These are phyloP conservation scores for Pestalotiopsis sp. DNA, from an alignment of 2,329 filamentous ascomycete genomes.

Conservation along the genomic window DNA sequence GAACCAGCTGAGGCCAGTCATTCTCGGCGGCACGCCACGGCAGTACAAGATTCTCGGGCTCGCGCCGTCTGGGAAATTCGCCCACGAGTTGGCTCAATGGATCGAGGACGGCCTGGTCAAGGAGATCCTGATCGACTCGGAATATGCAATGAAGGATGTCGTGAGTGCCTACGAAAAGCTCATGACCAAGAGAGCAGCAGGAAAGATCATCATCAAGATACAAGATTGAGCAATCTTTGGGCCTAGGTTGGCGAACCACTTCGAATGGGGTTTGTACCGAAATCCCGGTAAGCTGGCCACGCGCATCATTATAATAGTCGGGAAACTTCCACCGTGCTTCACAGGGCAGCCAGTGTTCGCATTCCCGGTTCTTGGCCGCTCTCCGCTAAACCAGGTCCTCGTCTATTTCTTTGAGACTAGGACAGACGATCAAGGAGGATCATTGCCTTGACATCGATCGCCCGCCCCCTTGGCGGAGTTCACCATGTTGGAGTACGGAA, in stretches of 20 bases:
- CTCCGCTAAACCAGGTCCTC: too few species aligned
- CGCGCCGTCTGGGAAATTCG: constrained; percentile 26
- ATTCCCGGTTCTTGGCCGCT: too few species aligned
- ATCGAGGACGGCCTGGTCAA: constrained; percentile 28
- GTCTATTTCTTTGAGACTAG: too few species aligned
- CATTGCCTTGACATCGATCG: too few species aligned
- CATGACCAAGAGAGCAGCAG: constrained; percentile 31
- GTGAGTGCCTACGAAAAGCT: constrained; percentile 34
- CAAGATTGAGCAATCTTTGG: neutral
- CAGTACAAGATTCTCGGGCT: constrained; percentile 32
- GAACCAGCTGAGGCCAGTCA: constrained; percentile 32
- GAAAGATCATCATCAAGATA: constrained; percentile 35
- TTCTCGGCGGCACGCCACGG: constrained; percentile 34
- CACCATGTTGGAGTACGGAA: too few species aligned
- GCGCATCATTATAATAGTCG: too few species aligned
- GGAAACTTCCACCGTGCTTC: too few species aligned
- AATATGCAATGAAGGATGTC: constrained; percentile 31
- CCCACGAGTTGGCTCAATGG: constrained; percentile 28
- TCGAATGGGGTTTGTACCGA: too few species aligned
- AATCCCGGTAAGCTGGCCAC: neutral
- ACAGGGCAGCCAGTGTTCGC: too few species aligned
- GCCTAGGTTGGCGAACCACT: too few species aligned
- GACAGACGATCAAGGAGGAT: too few species aligned
- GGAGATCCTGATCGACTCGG: constrained; percentile 32
- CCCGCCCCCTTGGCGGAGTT: too few species aligned